These are phyloP conservation scores for Cutaneotrichosporon curvatum DNA, from an alignment of 1,284 basidiomycete species.

Conservation along the genomic window DNA sequence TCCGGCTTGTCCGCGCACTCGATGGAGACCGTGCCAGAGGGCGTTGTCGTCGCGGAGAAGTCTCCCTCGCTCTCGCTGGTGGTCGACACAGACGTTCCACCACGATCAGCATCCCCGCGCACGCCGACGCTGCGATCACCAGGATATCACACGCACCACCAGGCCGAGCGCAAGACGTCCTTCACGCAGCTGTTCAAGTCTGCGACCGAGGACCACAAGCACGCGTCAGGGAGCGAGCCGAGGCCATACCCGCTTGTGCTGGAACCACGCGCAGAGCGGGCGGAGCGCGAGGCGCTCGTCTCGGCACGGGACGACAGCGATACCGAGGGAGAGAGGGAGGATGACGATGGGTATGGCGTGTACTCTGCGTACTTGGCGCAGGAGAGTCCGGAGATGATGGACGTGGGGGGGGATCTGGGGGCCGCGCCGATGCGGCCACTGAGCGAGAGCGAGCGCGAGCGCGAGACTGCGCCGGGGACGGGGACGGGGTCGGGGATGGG, in stretches of 20 bases:
- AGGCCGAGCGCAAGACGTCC: conserved; percentile 6
- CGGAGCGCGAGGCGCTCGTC: conserved; percentile 31
- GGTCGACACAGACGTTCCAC: background rate
- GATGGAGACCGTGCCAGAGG: background rate
- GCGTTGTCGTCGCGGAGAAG: background rate
- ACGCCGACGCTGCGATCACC: background rate
- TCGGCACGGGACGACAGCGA: background rate
- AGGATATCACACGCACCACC: background rate
- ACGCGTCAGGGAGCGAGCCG: background rate
- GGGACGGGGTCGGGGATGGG: no score
- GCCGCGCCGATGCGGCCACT: background rate
- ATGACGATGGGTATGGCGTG: background rate
- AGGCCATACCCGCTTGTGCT: conserved; percentile 26
- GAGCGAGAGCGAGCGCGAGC: no score
- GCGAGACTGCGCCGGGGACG: no score
- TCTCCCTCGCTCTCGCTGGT: background rate
- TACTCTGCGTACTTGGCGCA: background rate
- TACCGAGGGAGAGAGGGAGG: background rate
- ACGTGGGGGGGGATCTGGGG: background rate
- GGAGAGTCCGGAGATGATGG: background rate
- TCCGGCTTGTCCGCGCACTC: background rate
- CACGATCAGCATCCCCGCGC: background rate
- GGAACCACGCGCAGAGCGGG: conserved; percentile 23
- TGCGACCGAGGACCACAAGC: background rate
- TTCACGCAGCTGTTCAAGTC: conserved; percentile 1